Conservation (phyloP, 441 rosid genomes). For the Aquilaria agallochum region DNA sequence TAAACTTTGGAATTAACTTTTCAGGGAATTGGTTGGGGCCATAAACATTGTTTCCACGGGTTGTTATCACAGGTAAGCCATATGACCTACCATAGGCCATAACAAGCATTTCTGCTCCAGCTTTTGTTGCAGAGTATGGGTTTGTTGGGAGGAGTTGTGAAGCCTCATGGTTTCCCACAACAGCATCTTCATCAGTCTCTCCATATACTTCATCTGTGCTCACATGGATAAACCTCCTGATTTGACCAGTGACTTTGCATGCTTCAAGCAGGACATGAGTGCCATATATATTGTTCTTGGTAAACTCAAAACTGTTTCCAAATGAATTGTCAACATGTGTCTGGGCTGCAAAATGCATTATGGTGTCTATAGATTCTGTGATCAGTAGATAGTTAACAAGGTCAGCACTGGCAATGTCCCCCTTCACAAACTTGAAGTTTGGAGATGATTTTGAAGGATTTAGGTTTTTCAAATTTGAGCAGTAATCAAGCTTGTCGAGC, state of each 20-base stretch:
- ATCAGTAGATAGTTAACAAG: conserved; percentile 69
- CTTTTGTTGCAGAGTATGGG: conserved; percentile 65
- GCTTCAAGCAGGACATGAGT: conserved; percentile 66
- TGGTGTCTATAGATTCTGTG: conserved; percentile 58
- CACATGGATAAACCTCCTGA: conserved; percentile 64
- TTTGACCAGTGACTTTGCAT: conserved; percentile 67
- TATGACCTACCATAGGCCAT: conserved; percentile 72
- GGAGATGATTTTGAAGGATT: conserved; percentile 66
- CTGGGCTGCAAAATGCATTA: conserved; percentile 72
- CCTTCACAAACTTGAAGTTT: conserved; percentile 84
- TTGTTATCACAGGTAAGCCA: conserved; percentile 60
- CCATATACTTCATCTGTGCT: conserved; percentile 77
- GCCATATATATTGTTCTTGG: conserved; percentile 59
- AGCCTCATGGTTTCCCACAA: conserved; percentile 59
- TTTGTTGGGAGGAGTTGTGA: conserved; percentile 71
- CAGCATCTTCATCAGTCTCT: conserved; percentile 71
- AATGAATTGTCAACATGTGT: conserved; percentile 69
- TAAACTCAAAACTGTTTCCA: conserved; percentile 67
- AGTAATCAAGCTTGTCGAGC: conserved; percentile 93
- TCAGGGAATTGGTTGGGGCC: conserved; percentile 74
- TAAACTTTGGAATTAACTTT: conserved; percentile 61
- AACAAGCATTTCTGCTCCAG: conserved; percentile 76
- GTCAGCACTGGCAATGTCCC: conserved; percentile 65
- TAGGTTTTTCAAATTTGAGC: conserved; percentile 82
- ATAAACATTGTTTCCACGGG: conserved; percentile 70